Percentiles rank a stretch among this genome's conserved stretches.
Conservation (phyloP, 2,329 filamentous ascomycete species). For the Penicillium sp. region DNA sequence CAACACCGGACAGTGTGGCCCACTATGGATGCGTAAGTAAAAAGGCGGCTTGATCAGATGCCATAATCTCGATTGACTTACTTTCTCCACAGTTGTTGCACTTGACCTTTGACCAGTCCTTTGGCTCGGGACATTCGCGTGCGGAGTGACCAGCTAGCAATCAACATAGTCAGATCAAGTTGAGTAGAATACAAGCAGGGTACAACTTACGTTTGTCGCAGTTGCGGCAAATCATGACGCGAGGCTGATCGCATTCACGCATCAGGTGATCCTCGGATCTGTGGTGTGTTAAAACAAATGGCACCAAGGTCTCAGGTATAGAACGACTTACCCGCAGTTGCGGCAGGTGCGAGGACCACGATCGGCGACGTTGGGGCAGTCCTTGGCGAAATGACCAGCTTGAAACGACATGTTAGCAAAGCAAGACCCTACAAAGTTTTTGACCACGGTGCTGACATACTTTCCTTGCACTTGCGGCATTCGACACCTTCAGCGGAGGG, state of each 20-base stretch:
- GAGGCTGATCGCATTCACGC: constrained; percentile 46
- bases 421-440: background rate
- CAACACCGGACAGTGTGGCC: constrained; percentile 47
- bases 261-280: constrained; percentile 46
- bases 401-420: constrained; percentile 9
- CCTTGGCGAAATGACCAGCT: constrained; percentile 51
- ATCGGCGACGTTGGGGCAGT: constrained; percentile 43
- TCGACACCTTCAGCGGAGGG: constrained; percentile 47
- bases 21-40: constrained; percentile 33
- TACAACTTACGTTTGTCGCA: constrained; percentile 43
- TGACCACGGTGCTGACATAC: constrained; percentile 22
- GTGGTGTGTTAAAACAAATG: constrained; percentile 17
- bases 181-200: background rate
- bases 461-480: constrained; percentile 47
- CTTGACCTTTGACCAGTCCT: constrained; percentile 47
- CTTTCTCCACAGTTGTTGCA: constrained; percentile 50
- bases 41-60: background rate
- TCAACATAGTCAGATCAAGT: constrained; percentile 10
- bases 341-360: constrained; percentile 40
- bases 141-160: constrained; percentile 43
- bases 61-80: constrained; percentile 24
- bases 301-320: background rate
- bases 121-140: constrained; percentile 47
- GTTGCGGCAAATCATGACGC: constrained; percentile 47
- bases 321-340: constrained; percentile 46